These are phyloP conservation scores for Globisporangium acanthophoron DNA, from an alignment of 352 stramenopile genomes.

Conservation along the genomic window DNA sequence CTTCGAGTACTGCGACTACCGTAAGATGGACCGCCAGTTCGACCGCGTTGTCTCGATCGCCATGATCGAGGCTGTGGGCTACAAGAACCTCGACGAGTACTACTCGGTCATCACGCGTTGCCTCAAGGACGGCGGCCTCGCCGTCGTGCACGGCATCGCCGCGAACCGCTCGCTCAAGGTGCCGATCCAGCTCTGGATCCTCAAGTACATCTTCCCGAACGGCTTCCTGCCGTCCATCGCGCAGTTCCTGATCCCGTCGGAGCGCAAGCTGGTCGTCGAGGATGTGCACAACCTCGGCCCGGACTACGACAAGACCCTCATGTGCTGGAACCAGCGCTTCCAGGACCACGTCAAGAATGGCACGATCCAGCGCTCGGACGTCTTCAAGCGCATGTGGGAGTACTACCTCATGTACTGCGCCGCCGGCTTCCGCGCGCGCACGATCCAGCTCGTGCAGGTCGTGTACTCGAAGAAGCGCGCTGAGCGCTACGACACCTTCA, in stretches of 20 bases:
- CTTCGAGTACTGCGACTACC: conserved; percentile 90
- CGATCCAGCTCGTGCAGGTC: conserved; percentile 79
- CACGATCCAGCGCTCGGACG: conserved; percentile 68
- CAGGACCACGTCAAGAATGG: conserved; percentile 72
- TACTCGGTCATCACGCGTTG: conserved; percentile 78
- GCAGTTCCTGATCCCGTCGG: conserved; percentile 69
- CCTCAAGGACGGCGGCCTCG: conserved; percentile 71
- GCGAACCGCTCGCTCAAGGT: conserved; percentile 84
- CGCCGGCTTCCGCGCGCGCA: conserved; percentile 84
- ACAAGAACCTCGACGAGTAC: conserved; percentile 87
- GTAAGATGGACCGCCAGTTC: conserved; percentile 83
- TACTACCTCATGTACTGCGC: conserved; percentile 90
- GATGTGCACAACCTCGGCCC: conserved; percentile 83
- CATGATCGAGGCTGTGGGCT: conserved; percentile 88
- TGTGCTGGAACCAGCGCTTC: conserved; percentile 87
- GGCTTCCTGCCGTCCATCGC: conserved; percentile 77
- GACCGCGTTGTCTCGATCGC: conserved; percentile 86
- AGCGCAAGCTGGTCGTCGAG: conserved; percentile 78
- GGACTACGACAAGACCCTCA: conserved; percentile 89
- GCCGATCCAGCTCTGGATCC: conserved; percentile 80
- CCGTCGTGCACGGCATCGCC: conserved; percentile 79
- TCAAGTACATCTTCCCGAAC: conserved; percentile 91
- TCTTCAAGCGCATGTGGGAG: conserved; percentile 88
- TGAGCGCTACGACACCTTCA: conserved; percentile 75
- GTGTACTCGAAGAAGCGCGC: conserved; percentile 83